These are phyloP conservation scores for Pythium phragmitis DNA, from an alignment of 352 stramenopile genomes.

Conservation along the genomic window DNA sequence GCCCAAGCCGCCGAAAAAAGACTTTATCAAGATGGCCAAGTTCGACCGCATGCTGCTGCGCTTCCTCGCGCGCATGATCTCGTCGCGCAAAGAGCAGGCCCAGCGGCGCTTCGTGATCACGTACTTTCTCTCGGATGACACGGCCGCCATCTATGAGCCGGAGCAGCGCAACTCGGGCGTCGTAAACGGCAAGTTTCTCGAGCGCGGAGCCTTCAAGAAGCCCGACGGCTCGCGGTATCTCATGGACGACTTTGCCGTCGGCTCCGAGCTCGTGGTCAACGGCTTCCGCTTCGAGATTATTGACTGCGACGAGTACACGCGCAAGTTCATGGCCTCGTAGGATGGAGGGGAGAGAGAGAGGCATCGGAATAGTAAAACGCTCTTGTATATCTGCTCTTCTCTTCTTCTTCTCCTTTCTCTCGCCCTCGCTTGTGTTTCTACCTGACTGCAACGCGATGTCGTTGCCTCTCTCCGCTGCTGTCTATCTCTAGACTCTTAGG, in stretches of 20 bases:
- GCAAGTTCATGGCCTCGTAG: constrained; percentile 71
- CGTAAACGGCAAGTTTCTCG: constrained; percentile 84
- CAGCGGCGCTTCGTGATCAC: constrained; percentile 80
- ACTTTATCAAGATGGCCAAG: constrained; percentile 77
- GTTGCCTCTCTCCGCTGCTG: background rate
- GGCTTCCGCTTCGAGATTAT: constrained; percentile 75
- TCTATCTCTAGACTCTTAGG: constrained; percentile 8
- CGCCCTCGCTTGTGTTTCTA: background rate
- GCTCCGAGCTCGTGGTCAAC: constrained; percentile 58
- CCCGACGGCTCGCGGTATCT: constrained; percentile 53
- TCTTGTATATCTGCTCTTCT: constrained; percentile 6
- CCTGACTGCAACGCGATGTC: background rate
- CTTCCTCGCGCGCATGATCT: constrained; percentile 70
- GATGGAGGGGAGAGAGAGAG: background rate
- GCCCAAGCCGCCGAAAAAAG: constrained; percentile 73
- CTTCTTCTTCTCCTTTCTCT: constrained; percentile 4
- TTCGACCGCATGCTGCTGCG: constrained; percentile 80
- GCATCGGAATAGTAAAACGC: background rate
- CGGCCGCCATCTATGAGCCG: constrained; percentile 70
- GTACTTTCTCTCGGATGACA: constrained; percentile 84
- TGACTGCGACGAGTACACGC: constrained; percentile 82
- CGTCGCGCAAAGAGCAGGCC: constrained; percentile 70
- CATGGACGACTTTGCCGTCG: constrained; percentile 60
- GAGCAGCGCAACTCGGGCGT: constrained; percentile 78
- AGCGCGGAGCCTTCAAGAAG: constrained; percentile 71